Base-by-base conservation (phyloP, 805 yeast genomes). In the Metschnikowia reukaufii region DNA sequence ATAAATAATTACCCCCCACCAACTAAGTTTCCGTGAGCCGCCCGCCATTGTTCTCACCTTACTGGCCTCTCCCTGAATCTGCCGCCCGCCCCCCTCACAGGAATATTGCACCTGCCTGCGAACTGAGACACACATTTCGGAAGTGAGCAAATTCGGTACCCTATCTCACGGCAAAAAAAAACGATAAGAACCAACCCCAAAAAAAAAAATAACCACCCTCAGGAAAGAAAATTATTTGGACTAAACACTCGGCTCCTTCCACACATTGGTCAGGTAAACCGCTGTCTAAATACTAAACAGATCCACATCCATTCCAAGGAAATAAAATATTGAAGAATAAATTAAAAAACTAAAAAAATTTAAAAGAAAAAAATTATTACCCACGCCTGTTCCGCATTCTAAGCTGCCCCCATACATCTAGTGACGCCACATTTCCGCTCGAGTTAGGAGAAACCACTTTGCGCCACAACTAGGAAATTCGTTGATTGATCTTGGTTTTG, bases 101-200 rank as follows among this genome's bases (percentile, higher is more conserved):
- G 37, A 37, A 25, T 39, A 44, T 44, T 44, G 44, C 48, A 44
- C 48, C 48, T 44, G 48, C 48, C 44, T 44, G 34, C 38, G 42
- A 34, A 15, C 39, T 29, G 27, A 35, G 34, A 35, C 44, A 29
- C 37, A 39, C 37, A 32, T 36, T 42, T 30, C 17, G 19, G 19
- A 9, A 18, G 45, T 31, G 45, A 42, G 45, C 45, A 42, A 36
- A 36, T 36, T 36, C 45, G 10, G 45, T n/a, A 25, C 31, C 15
- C 36, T 36, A 40, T 9, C 39, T 23, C 43, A 20, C 31, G 15
- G 31, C 43, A n/a, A n/a, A 32, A 32, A 39, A 20, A 15, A 38
- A 44, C 43, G 47, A 44, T 38, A 44, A 44, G 47, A 39, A 44
- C 4, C 39, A 19, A 19, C 18, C 30, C n/a, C n/a, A n/a, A n/a